Evolutionary conservation across 257 asterid species (phyloP).

Genomic region (Plantago elongata): DNA sequence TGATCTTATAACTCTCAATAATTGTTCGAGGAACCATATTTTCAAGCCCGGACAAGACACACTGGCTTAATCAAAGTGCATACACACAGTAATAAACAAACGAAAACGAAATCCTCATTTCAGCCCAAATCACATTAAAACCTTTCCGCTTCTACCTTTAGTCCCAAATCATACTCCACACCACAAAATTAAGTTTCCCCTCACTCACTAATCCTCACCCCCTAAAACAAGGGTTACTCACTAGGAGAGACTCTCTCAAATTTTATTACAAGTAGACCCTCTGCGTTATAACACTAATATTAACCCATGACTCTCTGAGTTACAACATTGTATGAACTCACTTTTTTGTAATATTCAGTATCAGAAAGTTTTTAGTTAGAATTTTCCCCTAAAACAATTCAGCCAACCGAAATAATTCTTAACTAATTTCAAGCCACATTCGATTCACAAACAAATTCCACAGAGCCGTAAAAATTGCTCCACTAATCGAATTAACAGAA

Average conservation of each 20-base stretch:
- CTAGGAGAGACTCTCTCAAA: too few relatives aligned
- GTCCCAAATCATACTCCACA: neutral
- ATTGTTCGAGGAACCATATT: neutral
- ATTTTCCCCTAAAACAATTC: neutral
- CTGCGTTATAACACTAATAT: too few relatives aligned
- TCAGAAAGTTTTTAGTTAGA: too few relatives aligned
- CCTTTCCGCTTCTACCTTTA: neutral
- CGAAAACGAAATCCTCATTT: neutral
- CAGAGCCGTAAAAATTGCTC: neutral
- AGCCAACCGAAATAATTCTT: neutral
- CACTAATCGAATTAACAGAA: neutral
- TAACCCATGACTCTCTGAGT: too few relatives aligned
- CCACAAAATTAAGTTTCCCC: neutral
- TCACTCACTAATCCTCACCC: neutral
- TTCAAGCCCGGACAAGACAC: constrained; percentile 6
- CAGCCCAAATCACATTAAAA: neutral
- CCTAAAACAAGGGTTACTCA: neutral
- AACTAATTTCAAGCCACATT: constrained; percentile 1
- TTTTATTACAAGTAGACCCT: too few relatives aligned
- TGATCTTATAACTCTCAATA: too few relatives aligned
- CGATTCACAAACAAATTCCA: neutral
- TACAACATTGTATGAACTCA: too few relatives aligned
- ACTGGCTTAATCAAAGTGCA: neutral
- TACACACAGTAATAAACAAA: constrained; percentile 5
- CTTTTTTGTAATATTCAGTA: too few relatives aligned